phyloP scores from a whole-genome alignment of 2,329 filamentous ascomycete species.

The Teratosphaeria destructans region DNA sequence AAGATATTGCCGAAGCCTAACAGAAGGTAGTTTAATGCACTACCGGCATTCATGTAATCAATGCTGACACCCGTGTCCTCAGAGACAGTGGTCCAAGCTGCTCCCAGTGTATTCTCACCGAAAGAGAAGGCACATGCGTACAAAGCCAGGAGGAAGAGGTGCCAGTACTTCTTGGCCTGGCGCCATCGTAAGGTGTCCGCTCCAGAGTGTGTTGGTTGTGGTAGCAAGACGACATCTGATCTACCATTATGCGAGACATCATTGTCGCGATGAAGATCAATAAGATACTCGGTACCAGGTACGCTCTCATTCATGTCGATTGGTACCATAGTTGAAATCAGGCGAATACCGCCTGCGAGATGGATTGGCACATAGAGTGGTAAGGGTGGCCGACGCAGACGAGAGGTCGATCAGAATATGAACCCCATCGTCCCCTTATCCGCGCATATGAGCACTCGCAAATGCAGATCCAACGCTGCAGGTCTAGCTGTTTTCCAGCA shows the following conservation, averaged over 20 bases:
- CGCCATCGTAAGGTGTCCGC: constrained; percentile 11
- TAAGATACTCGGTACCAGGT: not conserved
- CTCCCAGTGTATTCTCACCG: constrained; percentile 33
- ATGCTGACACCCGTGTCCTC: constrained; percentile 29
- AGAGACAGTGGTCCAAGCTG: constrained; percentile 33
- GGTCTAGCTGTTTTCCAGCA: not conserved
- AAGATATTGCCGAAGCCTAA: constrained; percentile 33
- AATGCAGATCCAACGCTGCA: not conserved
- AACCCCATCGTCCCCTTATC: not conserved
- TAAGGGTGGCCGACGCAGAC: not conserved
- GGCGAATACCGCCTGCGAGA: no score
- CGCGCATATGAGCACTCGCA: not conserved
- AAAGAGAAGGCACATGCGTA: constrained; percentile 34
- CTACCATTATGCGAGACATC: not conserved
- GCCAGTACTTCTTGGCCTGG: constrained; percentile 30
- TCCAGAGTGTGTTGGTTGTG: not conserved
- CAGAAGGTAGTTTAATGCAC: constrained; percentile 32
- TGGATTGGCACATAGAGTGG: no score
- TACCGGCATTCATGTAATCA: constrained; percentile 33
- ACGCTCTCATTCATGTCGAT: not conserved
- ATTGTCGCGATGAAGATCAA: not conserved
- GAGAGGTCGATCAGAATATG: not conserved
- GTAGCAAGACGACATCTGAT: not conserved
- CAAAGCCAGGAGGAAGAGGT: constrained; percentile 29
- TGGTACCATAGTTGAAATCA: not conserved